Evolutionary conservation across 2,329 filamentous ascomycete genomes (phyloP).

Genomic region (Fusarium denticulatum): DNA sequence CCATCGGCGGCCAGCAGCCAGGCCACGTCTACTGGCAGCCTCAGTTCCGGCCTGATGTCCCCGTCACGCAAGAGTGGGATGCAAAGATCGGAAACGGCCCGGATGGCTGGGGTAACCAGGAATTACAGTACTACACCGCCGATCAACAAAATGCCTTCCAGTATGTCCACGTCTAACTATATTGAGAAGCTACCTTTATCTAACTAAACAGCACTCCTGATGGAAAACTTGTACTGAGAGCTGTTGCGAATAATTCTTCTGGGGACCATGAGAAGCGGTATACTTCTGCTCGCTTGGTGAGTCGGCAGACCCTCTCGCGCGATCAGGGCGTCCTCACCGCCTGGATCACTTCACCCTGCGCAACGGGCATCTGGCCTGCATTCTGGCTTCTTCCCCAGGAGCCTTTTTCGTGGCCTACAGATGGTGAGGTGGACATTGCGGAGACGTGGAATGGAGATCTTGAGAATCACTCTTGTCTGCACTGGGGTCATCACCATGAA

Average conservation of each 20-base stretch:
- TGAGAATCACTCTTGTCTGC: constrained; percentile 66
- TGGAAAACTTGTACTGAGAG: constrained; percentile 62
- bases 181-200: not conserved
- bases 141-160: constrained; percentile 63
- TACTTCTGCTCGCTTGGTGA: constrained; percentile 66
- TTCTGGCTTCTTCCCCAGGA: constrained; percentile 69
- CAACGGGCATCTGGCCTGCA: constrained; percentile 68
- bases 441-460: constrained; percentile 69
- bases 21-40: constrained; percentile 61
- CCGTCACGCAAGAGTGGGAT: constrained; percentile 62
- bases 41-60: constrained; percentile 56
- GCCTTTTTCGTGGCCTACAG: constrained; percentile 67
- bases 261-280: constrained; percentile 55
- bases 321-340: constrained; percentile 64
- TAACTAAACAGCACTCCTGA: constrained; percentile 53
- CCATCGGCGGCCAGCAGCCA: constrained; percentile 23
- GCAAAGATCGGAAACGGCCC: constrained; percentile 64
- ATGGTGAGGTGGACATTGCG: constrained; percentile 69
- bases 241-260: constrained; percentile 52
- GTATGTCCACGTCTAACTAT: constrained; percentile 38
- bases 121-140: constrained; percentile 66
- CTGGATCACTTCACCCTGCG: constrained; percentile 62
- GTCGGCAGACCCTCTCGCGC: constrained; percentile 59
- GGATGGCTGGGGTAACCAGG: constrained; percentile 71
- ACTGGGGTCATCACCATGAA: constrained; percentile 68